phyloP scores from a whole-genome alignment of 2,329 filamentous ascomycete genomes.

The Ophiocordyceps polyrhachis-furcata region DNA sequence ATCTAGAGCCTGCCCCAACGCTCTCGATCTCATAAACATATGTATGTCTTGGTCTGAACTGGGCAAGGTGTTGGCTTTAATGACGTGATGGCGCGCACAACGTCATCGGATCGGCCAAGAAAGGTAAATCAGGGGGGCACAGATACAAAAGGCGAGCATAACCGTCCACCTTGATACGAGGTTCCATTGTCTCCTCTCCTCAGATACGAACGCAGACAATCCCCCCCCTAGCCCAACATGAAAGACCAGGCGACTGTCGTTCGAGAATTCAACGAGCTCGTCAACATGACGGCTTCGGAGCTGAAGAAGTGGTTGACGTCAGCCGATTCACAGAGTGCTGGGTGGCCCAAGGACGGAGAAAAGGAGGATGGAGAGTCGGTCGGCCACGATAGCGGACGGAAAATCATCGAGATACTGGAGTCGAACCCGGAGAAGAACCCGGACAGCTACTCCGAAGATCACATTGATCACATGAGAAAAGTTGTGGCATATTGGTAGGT shows the following conservation, averaged over 20 bases:
- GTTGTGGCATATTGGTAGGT: conserved; percentile 41
- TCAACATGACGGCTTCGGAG: conserved; percentile 45
- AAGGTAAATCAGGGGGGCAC: neutral
- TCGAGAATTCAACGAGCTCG: conserved; percentile 45
- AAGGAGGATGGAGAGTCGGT: conserved; percentile 37
- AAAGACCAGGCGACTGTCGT: conserved; percentile 12
- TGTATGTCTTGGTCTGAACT: neutral
- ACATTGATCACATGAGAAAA: conserved; percentile 39
- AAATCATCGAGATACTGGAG: conserved; percentile 43
- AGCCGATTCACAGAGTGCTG: conserved; percentile 36
- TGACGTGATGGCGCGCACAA: neutral
- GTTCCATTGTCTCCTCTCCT: no score
- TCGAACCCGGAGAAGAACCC: conserved; percentile 39
- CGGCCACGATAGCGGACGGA: conserved; percentile 43
- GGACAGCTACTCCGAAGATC: conserved; percentile 34
- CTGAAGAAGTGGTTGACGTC: conserved; percentile 42
- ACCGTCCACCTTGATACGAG: neutral
- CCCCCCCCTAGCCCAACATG: conserved; percentile 4
- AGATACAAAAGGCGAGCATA: neutral
- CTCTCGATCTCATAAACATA: neutral
- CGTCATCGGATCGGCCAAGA: neutral
- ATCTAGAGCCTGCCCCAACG: neutral
- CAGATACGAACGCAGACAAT: no score
- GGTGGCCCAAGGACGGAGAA: conserved; percentile 39
- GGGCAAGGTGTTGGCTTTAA: neutral